phyloP scores from a whole-genome alignment of 1,139 yeast species.

The Yamadazyma oceani region DNA sequence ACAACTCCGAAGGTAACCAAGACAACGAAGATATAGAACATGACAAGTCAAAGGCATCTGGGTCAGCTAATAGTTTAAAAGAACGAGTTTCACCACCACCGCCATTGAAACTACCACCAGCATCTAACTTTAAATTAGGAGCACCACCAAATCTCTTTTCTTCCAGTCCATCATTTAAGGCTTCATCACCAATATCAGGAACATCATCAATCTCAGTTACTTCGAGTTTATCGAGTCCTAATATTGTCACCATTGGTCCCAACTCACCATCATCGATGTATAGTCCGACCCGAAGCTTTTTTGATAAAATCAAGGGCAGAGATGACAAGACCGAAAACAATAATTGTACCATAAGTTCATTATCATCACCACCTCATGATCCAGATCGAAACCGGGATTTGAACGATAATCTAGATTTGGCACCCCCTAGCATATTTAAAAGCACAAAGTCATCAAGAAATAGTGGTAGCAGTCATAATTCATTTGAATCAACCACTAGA shows the following conservation, averaged over 20 bases:
- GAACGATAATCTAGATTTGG: constrained; percentile 24
- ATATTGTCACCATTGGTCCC: constrained; percentile 17
- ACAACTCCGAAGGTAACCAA: constrained; percentile 6
- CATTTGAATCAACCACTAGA: not conserved
- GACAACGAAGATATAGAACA: not conserved
- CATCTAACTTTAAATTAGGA: not conserved
- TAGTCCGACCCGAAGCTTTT: constrained; percentile 18
- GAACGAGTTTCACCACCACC: constrained; percentile 12
- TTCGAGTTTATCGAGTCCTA: constrained; percentile 7
- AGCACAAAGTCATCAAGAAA: constrained; percentile 4
- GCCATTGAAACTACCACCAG: constrained; percentile 7
- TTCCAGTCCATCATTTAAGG: constrained; percentile 11
- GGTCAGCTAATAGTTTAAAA: not conserved
- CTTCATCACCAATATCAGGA: constrained; percentile 14
- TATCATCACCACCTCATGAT: constrained; percentile 27
- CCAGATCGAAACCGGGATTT: constrained; percentile 12
- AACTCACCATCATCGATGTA: constrained; percentile 13
- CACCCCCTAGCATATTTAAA: constrained; percentile 40
- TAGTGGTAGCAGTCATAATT: constrained; percentile 2
- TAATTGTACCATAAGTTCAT: constrained; percentile 36
- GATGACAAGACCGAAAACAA: constrained; percentile 12
- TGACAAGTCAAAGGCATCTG: not conserved
- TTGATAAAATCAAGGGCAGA: constrained; percentile 17
- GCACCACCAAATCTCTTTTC: constrained; percentile 2
- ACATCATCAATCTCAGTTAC: constrained; percentile 11